These are phyloP conservation scores for Barnettozyma populi DNA, from an alignment of 805 yeast genomes.

Conservation along the genomic window DNA sequence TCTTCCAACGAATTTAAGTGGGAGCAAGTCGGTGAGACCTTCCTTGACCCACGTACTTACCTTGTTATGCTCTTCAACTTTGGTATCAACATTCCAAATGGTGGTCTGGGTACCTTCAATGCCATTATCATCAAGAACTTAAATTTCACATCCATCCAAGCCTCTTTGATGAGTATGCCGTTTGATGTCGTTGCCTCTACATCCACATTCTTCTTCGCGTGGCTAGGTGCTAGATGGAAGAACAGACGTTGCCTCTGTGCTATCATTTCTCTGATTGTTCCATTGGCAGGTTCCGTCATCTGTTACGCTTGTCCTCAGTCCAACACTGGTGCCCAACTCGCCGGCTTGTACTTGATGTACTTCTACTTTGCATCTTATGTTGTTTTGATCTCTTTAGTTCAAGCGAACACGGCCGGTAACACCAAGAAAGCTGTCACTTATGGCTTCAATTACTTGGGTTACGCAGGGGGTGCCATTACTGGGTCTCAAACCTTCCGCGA, in stretches of 20 bases:
- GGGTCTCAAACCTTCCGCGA: constrained; percentile 45
- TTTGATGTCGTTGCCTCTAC: constrained; percentile 28
- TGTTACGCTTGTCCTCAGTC: constrained; percentile 21
- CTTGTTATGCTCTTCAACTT: constrained; percentile 27
- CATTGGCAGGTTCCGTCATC: constrained; percentile 26
- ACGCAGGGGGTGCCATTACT: constrained; percentile 38
- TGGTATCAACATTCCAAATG: constrained; percentile 30
- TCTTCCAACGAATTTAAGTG: constrained; percentile 34
- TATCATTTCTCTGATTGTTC: constrained; percentile 24
- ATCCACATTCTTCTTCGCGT: constrained; percentile 28
- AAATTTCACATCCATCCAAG: constrained; percentile 20
- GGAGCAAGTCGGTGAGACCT: constrained; percentile 39
- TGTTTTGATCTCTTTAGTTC: constrained; percentile 27
- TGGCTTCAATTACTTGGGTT: constrained; percentile 33
- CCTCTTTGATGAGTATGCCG: constrained; percentile 26
- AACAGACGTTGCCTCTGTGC: constrained; percentile 26
- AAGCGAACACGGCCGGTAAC: constrained; percentile 43
- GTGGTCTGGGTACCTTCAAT: constrained; percentile 28
- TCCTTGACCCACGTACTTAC: constrained; percentile 36
- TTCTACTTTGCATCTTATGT: constrained; percentile 30
- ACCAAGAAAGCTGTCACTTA: constrained; percentile 36
- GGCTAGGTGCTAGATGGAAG: constrained; percentile 28
- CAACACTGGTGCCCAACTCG: constrained; percentile 26
- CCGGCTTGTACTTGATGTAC: constrained; percentile 30
- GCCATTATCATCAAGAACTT: constrained; percentile 24